Evolutionary conservation across 106 monocot genomes (phyloP).

Genomic region (Platanthera zijinensis): DNA sequence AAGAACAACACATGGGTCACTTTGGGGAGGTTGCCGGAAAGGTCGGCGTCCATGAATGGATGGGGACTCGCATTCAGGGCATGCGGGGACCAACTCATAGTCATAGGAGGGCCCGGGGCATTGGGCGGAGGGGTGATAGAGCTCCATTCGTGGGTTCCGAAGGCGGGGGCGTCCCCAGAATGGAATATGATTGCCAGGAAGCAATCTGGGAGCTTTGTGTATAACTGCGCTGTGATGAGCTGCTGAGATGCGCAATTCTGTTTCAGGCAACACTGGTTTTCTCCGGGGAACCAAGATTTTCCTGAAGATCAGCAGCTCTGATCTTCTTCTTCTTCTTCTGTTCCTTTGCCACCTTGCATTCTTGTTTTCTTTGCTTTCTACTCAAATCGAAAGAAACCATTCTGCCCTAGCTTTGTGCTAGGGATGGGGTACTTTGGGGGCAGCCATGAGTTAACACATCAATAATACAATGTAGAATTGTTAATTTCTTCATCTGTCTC

Average conservation of each 20-base stretch:
- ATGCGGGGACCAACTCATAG: slow-evolving; percentile 66
- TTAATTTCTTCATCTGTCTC: too few species aligned
- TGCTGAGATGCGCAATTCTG: slow-evolving; percentile 32
- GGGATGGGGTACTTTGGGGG: neutral
- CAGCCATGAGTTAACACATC: neutral
- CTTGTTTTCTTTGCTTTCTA: neutral
- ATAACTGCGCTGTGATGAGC: slow-evolving; percentile 78
- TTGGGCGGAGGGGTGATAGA: slow-evolving; percentile 57
- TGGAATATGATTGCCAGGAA: slow-evolving; percentile 68
- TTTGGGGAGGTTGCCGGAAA: slow-evolving; percentile 68
- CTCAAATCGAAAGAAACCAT: neutral
- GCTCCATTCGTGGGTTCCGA: slow-evolving; percentile 62
- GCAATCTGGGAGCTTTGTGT: slow-evolving; percentile 59
- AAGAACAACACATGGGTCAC: slow-evolving; percentile 50
- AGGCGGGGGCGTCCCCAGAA: slow-evolving; percentile 34
- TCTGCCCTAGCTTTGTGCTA: neutral
- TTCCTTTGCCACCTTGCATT: neutral
- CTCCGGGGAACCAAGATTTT: neutral
- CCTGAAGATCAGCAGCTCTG: neutral
- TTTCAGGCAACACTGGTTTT: neutral
- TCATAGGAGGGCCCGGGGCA: slow-evolving; percentile 61
- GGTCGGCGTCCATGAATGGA: slow-evolving; percentile 73
- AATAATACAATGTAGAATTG: slow-evolving; percentile 1
- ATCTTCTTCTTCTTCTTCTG: neutral
- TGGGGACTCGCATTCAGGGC: slow-evolving; percentile 88